Percentiles rank a stretch among this genome's conserved stretches.
These are phyloP conservation scores for Saccharomyces hybrid DNA, from an alignment of 1,139 yeast genomes.

Conservation along the genomic window DNA sequence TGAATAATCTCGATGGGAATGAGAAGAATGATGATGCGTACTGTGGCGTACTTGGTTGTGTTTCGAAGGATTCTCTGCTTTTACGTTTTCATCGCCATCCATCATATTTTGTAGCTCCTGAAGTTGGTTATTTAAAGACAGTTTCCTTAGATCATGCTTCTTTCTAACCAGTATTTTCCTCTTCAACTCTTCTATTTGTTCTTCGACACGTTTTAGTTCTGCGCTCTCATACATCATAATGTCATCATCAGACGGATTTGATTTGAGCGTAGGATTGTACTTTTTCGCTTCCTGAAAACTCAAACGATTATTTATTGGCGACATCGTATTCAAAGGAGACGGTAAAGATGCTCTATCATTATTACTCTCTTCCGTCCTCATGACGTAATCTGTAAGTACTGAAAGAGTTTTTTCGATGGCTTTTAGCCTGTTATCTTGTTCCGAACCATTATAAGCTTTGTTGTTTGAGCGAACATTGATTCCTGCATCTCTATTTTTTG, in stretches of 20 bases:
- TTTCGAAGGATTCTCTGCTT: neutral
- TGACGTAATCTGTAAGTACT: neutral
- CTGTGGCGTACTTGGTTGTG: neutral
- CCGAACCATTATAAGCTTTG: neutral
- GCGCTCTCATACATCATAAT: slow-evolving; percentile 26
- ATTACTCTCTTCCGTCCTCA: neutral
- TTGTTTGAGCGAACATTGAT: neutral
- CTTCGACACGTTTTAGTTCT: slow-evolving; percentile 27
- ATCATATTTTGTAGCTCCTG: slow-evolving; percentile 16
- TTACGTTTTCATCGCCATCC: slow-evolving; percentile 5
- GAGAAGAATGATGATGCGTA: neutral
- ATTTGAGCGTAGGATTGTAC: neutral
- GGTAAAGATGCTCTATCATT: neutral
- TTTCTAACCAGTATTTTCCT: slow-evolving; percentile 23
- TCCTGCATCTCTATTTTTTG: neutral
- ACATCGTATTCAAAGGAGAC: neutral
- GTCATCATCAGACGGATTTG: slow-evolving; percentile 26
- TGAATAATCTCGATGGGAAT: neutral
- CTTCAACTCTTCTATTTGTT: slow-evolving; percentile 24
- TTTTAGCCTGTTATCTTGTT: neutral
- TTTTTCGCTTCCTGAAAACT: neutral
- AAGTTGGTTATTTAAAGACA: slow-evolving; percentile 26
- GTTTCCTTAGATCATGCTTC: slow-evolving; percentile 28
- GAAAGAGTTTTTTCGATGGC: neutral
- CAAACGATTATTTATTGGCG: neutral